Percentiles rank a stretch among this genome's conserved stretches.
These are phyloP conservation scores for Pyrenochaeta sp. DNA, from an alignment of 2,329 filamentous ascomycete genomes.

Conservation along the genomic window DNA sequence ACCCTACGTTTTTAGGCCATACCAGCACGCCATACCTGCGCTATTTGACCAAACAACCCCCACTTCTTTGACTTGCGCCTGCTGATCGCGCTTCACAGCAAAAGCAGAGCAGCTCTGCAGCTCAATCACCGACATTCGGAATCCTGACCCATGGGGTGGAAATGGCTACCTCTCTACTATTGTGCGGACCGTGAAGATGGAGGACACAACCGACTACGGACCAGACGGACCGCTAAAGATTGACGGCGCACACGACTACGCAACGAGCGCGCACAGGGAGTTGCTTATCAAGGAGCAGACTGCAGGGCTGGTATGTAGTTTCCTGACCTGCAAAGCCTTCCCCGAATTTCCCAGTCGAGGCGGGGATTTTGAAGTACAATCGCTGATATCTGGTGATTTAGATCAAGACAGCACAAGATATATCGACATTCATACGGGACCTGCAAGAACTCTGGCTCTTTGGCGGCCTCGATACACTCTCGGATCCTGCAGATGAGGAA, in stretches of 20 bases:
- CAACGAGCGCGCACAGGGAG: conserved; percentile 64
- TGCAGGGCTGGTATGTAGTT: conserved; percentile 62
- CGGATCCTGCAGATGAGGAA: conserved; percentile 37
- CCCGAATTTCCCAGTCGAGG: no score
- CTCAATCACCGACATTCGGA: conserved; percentile 57
- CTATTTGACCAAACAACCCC: neutral
- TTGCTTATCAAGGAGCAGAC: conserved; percentile 68
- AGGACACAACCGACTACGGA: conserved; percentile 44
- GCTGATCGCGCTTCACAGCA: conserved; percentile 28
- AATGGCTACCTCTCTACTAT: conserved; percentile 61
- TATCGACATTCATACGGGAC: conserved; percentile 66
- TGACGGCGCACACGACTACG: conserved; percentile 57
- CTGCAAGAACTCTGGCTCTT: conserved; percentile 75
- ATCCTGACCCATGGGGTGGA: conserved; percentile 29
- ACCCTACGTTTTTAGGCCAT: neutral
- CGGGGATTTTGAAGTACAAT: neutral
- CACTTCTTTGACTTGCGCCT: neutral
- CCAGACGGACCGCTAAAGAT: conserved; percentile 13
- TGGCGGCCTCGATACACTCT: conserved; percentile 67
- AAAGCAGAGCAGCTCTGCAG: conserved; percentile 52
- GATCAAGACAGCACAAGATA: conserved; percentile 70
- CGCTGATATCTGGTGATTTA: neutral
- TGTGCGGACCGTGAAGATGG: conserved; percentile 61
- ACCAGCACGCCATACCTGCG: neutral
- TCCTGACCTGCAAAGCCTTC: no score